Conservation (phyloP, 176 grass and related monocot genomes). For the Metroxylon sagu region DNA sequence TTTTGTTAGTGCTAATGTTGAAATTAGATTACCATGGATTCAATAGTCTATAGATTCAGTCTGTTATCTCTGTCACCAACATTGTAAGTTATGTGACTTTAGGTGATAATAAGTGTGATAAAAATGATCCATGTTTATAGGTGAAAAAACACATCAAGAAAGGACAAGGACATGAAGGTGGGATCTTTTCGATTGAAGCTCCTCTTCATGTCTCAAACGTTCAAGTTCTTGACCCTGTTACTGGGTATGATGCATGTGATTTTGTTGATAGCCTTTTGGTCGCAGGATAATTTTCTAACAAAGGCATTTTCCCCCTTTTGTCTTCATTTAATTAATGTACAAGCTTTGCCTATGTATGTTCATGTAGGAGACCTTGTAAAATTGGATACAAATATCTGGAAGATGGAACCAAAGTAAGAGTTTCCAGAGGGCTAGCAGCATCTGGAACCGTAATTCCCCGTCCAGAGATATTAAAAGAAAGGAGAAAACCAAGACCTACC, state of each 20-base stretch:
- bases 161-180: constrained; percentile 75
- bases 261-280: constrained; percentile 1
- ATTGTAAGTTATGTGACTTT: neutral
- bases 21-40: too few relatives aligned
- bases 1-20: too few relatives aligned
- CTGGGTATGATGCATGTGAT: constrained; percentile 39
- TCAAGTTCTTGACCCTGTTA: constrained; percentile 79
- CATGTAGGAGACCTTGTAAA: constrained; percentile 63
- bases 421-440: constrained; percentile 64
- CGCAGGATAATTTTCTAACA: too few relatives aligned
- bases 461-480: constrained; percentile 92
- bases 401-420: constrained; percentile 81
- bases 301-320: too few relatives aligned
- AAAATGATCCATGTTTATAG: constrained; percentile 24
- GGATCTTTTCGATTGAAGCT: constrained; percentile 97
- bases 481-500: constrained; percentile 70
- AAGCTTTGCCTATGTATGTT: neutral
- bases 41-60: neutral
- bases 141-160: constrained; percentile 98
- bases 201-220: constrained; percentile 99
- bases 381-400: constrained; percentile 68
- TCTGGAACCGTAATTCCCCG: constrained; percentile 71
- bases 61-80: constrained; percentile 1
- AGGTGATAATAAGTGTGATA: neutral
- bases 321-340: neutral